Evolutionary conservation across 2,329 filamentous ascomycete genomes (phyloP).

Genomic region (Didymella exigua): DNA sequence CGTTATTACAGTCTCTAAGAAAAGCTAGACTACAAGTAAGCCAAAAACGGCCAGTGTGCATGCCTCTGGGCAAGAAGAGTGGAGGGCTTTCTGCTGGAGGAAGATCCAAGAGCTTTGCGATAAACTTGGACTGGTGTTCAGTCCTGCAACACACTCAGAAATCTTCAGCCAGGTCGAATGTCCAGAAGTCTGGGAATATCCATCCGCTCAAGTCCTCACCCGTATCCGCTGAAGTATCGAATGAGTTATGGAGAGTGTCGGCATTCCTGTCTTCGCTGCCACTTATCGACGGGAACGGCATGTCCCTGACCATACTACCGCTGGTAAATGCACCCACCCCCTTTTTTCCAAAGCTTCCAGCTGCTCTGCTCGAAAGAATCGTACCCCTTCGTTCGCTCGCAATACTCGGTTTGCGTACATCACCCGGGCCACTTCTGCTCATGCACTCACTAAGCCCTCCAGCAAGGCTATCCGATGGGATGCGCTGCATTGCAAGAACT

Average conservation of each 20-base stretch:
- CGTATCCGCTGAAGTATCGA: slow-evolving; percentile 36
- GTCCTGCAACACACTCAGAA: slow-evolving; percentile 18
- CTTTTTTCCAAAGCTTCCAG: slow-evolving; percentile 5
- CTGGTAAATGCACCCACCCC: slow-evolving; percentile 3
- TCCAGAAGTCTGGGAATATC: slow-evolving; percentile 46
- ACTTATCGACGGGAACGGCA: slow-evolving; percentile 11
- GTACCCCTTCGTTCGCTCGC: neutral
- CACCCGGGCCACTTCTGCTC: slow-evolving; percentile 6
- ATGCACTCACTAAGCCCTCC: slow-evolving; percentile 29
- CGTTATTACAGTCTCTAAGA: too few relatives aligned
- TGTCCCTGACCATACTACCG: slow-evolving; percentile 1
- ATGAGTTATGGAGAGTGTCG: slow-evolving; percentile 14
- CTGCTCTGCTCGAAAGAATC: slow-evolving; percentile 15
- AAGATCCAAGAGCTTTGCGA: neutral
- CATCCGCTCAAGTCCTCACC: slow-evolving; percentile 38
- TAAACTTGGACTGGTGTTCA: neutral
- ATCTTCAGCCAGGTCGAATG: slow-evolving; percentile 41
- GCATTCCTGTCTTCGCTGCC: neutral
- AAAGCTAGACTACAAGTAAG: too few relatives aligned
- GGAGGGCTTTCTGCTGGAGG: too few relatives aligned
- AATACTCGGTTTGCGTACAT: slow-evolving; percentile 3
- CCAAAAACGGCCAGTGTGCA: neutral
- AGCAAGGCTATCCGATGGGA: slow-evolving; percentile 31
- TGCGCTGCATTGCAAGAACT: slow-evolving; percentile 40
- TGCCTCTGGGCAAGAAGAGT: neutral